These are phyloP conservation scores for Trifolium dubium DNA, from an alignment of 306 rosid species.

Conservation along the genomic window DNA sequence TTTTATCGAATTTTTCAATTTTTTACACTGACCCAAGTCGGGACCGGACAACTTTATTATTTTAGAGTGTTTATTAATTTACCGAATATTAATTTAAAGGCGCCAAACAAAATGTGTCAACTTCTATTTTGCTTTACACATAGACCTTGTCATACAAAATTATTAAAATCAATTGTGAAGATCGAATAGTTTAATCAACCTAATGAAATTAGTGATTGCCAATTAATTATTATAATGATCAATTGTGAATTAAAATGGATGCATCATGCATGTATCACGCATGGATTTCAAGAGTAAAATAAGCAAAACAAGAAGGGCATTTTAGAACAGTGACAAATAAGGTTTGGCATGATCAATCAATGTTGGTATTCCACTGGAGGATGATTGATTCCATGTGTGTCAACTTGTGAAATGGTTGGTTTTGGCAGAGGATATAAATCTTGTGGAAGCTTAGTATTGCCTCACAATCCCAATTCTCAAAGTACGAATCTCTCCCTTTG, in stretches of 20 bases:
- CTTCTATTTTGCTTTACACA: neutral
- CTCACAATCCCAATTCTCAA: neutral
- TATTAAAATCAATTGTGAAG: neutral
- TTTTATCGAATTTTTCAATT: too few relatives aligned
- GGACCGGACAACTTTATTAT: too few relatives aligned
- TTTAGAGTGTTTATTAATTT: too few relatives aligned
- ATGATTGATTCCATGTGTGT: slow-evolving; percentile 27
- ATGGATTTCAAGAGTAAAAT: slow-evolving; percentile 19
- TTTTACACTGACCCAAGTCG: too few relatives aligned
- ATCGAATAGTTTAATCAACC: neutral
- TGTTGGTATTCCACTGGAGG: slow-evolving; percentile 35
- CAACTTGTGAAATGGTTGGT: slow-evolving; percentile 41
- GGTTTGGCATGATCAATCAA: slow-evolving; percentile 5
- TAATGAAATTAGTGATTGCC: neutral
- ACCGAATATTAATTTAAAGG: too few relatives aligned
- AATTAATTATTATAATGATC: neutral
- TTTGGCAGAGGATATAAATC: slow-evolving; percentile 21
- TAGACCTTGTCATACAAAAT: neutral
- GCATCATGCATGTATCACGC: neutral
- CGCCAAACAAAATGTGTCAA: neutral
- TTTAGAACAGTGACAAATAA: slow-evolving; percentile 2
- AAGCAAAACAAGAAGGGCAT: slow-evolving; percentile 23
- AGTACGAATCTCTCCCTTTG: slow-evolving; percentile 38
- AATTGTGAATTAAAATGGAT: neutral
- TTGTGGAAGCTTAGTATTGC: slow-evolving; percentile 25